Evolutionary conservation across 2,329 filamentous ascomycete genomes (phyloP).

Genomic region (Penicillium sp.): DNA sequence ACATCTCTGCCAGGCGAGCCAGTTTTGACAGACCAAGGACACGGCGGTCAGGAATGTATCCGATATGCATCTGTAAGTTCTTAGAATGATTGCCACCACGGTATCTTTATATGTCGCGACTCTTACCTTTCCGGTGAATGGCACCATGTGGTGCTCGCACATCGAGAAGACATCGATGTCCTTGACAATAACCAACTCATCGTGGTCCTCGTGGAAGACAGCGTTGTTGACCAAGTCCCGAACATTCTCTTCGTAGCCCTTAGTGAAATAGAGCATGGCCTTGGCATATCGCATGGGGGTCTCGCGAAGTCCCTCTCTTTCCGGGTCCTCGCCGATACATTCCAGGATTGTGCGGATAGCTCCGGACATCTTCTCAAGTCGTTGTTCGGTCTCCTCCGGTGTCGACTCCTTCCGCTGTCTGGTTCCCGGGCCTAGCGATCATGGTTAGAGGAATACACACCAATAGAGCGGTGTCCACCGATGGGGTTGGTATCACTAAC

Average conservation of each 20-base stretch:
- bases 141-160: slow-evolving; percentile 96
- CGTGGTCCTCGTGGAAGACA: slow-evolving; percentile 94
- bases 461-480: neutral
- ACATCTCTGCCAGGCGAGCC: slow-evolving; percentile 95
- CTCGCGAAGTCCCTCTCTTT: slow-evolving; percentile 62
- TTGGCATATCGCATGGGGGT: slow-evolving; percentile 88
- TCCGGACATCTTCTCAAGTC: slow-evolving; percentile 61
- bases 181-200: slow-evolving; percentile 96
- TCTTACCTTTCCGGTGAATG: slow-evolving; percentile 86
- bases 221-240: slow-evolving; percentile 88
- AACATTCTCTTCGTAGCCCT: slow-evolving; percentile 94
- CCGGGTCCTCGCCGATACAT: slow-evolving; percentile 65
- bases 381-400: slow-evolving; percentile 57
- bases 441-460: slow-evolving; percentile 13
- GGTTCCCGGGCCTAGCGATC: slow-evolving; percentile 45
- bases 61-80: slow-evolving; percentile 83
- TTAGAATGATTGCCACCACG: slow-evolving; percentile 11
- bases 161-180: slow-evolving; percentile 94
- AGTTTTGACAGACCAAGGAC: slow-evolving; percentile 96
- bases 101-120: neutral
- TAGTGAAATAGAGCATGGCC: slow-evolving; percentile 92
- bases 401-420: slow-evolving; percentile 56
- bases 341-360: slow-evolving; percentile 65
- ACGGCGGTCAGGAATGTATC: slow-evolving; percentile 87
- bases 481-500: slow-evolving; percentile 37